Evolutionary conservation across 2,329 filamentous ascomycete species (phyloP), one percentile per base, ranked within the genome.

Genomic region (Pseudopithomyces maydicus): DNA sequence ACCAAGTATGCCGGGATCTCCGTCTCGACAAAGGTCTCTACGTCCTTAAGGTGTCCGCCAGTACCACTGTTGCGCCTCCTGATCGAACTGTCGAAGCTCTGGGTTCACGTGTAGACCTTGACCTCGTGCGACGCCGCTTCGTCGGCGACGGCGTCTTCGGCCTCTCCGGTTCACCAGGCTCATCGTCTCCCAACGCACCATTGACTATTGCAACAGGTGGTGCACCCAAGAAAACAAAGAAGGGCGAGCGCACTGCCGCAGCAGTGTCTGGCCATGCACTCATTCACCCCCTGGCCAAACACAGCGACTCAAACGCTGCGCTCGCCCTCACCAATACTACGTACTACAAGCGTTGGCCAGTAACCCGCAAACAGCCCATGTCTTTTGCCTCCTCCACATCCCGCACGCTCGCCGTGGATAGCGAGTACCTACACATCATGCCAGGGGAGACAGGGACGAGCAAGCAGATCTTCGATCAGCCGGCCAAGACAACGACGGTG

Each of bases 371-470:
- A 75, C 90, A 93, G 74, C 88, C 90, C 8, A 91, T 95, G 84
- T 87, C 90, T 22, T 89, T 95, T 66, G 88, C 90, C 41, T 88
- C 86, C 3, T 85, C 89, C 68, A 90, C 90, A 58, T 89, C 92
- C 66, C 86, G 90, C 56, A 85, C 91, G 10, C 80, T 95, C 41
- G 87, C 90, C 45, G 91, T 96, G 63, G 91, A 94, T 66, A 90
- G 90, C 57, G 91, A 96, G 73, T 95, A 93, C 73, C 86, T 96
- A 59, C 90, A 94, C 75, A 92, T 96, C 66, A 89, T 92, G 84
- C 90, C 91, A 2, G 77, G 77, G 6, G 78, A 79, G 23, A 68
- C 68, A 0, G 66, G 65, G 43, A 63, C 69, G 15, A 87, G 88
- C 36, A 90, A 90, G 71, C 84, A 86, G 11, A 78, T 87, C 55